Evolutionary conservation across 2,329 filamentous ascomycete genomes (phyloP).

Genomic region (Alternaria triticina): DNA sequence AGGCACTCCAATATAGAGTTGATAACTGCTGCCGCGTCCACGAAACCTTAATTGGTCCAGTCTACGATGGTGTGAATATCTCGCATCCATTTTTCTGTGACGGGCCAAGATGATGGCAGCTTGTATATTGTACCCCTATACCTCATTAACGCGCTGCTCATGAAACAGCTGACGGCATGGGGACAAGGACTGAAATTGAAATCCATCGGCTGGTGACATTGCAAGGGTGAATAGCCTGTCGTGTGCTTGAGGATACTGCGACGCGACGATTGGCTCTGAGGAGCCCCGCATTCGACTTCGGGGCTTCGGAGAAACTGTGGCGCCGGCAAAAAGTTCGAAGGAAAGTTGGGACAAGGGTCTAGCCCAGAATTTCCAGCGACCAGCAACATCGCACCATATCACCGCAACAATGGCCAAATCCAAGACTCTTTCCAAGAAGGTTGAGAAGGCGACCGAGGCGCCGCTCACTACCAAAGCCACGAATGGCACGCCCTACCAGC

Average conservation of each 20-base stretch:
- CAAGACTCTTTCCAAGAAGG: constrained; percentile 33
- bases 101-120: too few relatives aligned
- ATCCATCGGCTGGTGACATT: constrained; percentile 22
- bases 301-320: constrained; percentile 10
- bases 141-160: constrained; percentile 7
- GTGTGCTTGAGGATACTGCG: constrained; percentile 22
- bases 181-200: constrained; percentile 5
- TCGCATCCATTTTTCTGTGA: not conserved
- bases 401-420: constrained; percentile 41
- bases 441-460: constrained; percentile 37
- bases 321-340: constrained; percentile 26
- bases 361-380: constrained; percentile 24
- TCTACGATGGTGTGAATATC: not conserved
- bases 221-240: constrained; percentile 22
- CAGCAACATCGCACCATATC: constrained; percentile 14
- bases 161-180: constrained; percentile 14
- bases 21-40: not conserved
- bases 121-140: not conserved
- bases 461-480: constrained; percentile 46
- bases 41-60: not conserved
- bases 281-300: constrained; percentile 22
- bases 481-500: constrained; percentile 50
- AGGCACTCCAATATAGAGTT: not conserved
- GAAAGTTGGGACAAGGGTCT: constrained; percentile 18
- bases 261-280: constrained; percentile 39